Evolutionary conservation across 352 stramenopile species (phyloP).

Genomic region (Phytophthora agathidicida): DNA sequence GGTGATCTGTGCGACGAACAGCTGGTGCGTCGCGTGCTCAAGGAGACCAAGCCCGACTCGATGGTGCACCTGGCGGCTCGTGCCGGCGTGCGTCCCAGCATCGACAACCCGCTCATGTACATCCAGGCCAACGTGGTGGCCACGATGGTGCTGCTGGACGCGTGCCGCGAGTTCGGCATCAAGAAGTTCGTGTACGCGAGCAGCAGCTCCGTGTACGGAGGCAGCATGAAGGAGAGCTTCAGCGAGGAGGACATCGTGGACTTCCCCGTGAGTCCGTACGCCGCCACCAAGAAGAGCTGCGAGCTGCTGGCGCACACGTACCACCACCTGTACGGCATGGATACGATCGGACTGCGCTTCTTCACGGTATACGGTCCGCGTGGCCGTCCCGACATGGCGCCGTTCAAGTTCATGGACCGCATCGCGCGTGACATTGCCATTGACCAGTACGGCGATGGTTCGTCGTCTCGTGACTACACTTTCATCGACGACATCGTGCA

Average conservation of each 20-base stretch:
- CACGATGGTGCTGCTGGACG: slow-evolving; percentile 94
- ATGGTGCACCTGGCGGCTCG: slow-evolving; percentile 97
- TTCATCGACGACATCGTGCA: slow-evolving; percentile 99
- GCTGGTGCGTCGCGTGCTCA: slow-evolving; percentile 92
- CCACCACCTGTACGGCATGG: slow-evolving; percentile 96
- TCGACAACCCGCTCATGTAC: slow-evolving; percentile 98
- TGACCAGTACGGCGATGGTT: slow-evolving; percentile 97
- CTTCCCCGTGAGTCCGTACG: slow-evolving; percentile 96
- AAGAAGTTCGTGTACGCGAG: slow-evolving; percentile 97
- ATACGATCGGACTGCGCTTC: slow-evolving; percentile 96
- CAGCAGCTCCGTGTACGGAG: slow-evolving; percentile 95
- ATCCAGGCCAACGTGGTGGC: slow-evolving; percentile 97
- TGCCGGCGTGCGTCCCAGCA: slow-evolving; percentile 96
- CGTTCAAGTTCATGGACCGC: slow-evolving; percentile 98
- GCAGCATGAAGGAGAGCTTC: slow-evolving; percentile 92
- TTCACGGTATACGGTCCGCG: slow-evolving; percentile 98
- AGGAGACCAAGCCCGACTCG: slow-evolving; percentile 77
- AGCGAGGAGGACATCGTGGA: slow-evolving; percentile 92
- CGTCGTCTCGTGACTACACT: slow-evolving; percentile 96
- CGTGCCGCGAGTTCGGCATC: slow-evolving; percentile 89
- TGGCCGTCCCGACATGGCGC: slow-evolving; percentile 97
- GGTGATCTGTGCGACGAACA: slow-evolving; percentile 95
- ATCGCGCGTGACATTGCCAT: slow-evolving; percentile 92
- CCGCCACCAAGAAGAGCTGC: slow-evolving; percentile 97
- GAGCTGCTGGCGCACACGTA: slow-evolving; percentile 98